Evolutionary conservation across 2,329 filamentous ascomycete genomes (phyloP), one percentile per base, ranked within the genome.

Genomic region (Paraconiothyrium brasiliense): DNA sequence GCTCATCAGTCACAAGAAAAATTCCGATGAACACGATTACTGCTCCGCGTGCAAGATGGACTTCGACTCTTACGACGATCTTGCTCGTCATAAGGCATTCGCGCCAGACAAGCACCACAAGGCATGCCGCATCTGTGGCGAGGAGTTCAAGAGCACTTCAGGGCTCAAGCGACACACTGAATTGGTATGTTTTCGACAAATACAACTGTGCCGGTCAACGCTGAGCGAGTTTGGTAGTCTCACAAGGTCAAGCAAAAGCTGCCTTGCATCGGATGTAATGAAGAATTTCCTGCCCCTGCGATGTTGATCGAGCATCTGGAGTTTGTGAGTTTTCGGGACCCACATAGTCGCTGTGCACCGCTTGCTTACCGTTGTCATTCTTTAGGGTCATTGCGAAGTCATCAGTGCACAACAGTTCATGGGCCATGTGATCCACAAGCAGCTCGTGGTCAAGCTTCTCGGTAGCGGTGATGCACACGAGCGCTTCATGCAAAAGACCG

Each of bases 281-380:
- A 68, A 10, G 69, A 77, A 2, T 89, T 87, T 72, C 76, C 73
- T 13, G 79, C 79, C 10, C 85, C 86, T 0, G 75, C 79, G 7
- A 76, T 78, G 5, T 73, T 87, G 43, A 82, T 88, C 59, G 74
- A 76, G 16, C 87, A 89, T 65, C 80, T 89, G 22, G 86, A 89
- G 67, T 77, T 79, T 10, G 54, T 56, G 20, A 47, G 54, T 56
- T 7, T 30, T 37, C 20, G 20, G 10, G 2, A 22, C 11, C 20
- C 27, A 30, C 27, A 30, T 16, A 10, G 24, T 32, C 13, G 8
- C 16, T 24, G 4, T 46, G 16, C 22, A 32, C 5, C 3, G 1
- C 30, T 2, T 10, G 6, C 48, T 51, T 6, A 51, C 27, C n/a
- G 14, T 20, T 22, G 16, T 10, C 5, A 22, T 37, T 5, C 32